These are phyloP conservation scores for Hemerocallis citrina DNA, from an alignment of 106 monocot genomes.

Conservation along the genomic window DNA sequence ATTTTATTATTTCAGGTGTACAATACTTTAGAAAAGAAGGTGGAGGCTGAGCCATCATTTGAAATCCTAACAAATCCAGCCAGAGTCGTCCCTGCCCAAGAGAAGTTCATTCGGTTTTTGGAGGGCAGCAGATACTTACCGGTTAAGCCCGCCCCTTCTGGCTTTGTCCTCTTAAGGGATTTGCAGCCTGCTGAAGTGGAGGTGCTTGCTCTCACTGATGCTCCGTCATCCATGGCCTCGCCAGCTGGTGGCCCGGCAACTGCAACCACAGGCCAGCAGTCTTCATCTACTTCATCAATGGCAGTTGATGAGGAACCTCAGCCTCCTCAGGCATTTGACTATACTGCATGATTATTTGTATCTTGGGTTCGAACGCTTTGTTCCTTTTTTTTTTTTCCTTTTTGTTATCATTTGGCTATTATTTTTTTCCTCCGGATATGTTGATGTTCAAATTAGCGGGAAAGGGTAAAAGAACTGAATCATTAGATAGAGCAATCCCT, in stretches of 20 bases:
- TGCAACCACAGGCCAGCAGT: conserved; percentile 36
- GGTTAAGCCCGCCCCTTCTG: conserved; percentile 75
- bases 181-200: conserved; percentile 72
- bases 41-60: conserved; percentile 50
- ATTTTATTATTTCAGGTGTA: conserved; percentile 45
- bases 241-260: conserved; percentile 17
- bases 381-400: not conserved
- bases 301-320: conserved; percentile 82
- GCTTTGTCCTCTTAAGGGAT: conserved; percentile 77
- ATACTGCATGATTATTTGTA: conserved; percentile 19
- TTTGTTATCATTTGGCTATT: not conserved
- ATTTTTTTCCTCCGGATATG: not conserved
- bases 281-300: conserved; percentile 47
- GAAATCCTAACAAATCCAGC: conserved; percentile 79
- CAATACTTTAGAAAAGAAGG: conserved; percentile 46
- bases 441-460: conserved; percentile 7
- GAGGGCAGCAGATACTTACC: conserved; percentile 84
- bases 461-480: conserved; percentile 1
- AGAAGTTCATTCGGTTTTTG: conserved; percentile 69
- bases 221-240: conserved; percentile 29
- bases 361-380: not conserved
- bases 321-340: conserved; percentile 87
- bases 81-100: conserved; percentile 75
- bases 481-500: not conserved
- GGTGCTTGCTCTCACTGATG: conserved; percentile 74